Base-by-base conservation (phyloP, 805 yeast genomes). In the Monosporozyma yasuniensis region DNA sequence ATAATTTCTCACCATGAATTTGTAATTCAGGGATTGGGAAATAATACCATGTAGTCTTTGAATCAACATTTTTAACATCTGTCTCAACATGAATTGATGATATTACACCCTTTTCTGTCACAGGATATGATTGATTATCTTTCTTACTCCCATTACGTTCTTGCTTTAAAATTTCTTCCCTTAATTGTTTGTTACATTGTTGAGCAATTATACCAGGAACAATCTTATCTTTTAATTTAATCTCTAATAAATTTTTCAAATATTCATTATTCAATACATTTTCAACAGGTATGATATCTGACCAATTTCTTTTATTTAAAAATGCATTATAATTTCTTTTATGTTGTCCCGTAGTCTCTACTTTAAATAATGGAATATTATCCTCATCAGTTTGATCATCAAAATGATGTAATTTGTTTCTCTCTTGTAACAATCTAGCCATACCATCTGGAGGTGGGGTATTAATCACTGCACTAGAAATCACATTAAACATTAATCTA, bases 371-470 rank as follows among this genome's bases (percentile, higher is more conserved):
- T 1, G 86, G 84, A n/a, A 88, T 79, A 62, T 85, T 76, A 58
- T 88, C 93, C 64, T 91, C 97, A 55, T 80, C 86, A 3, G 90
- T 81, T 37, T 72, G 64, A 39, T 59, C 65, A 60, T 78, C 84
- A 56, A 82, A 83, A 53, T 76, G 81, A 66, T 90, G 97, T 21
- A 78, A 70, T 48, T 74, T 75, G 12, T 86, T 75, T 57, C 96
- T 73, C 57, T 74, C 79, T 65, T 84, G 76, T 56, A 91, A 70
- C 54, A 91, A 71, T 5, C 71, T 68, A 0, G 95, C 93, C 84
- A 91, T 85, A 6, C 83, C 82, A 61, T 81, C 79, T 1, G 97
- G 96, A 2, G 98, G 98, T 11, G 99, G 96, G 0, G 93, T 81
- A 65, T 91, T 91, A 27, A 84, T 81, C 51, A 91, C 88, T 2